Conservation (phyloP, 257 asterid genomes). For the Coffea canephora region DNA sequence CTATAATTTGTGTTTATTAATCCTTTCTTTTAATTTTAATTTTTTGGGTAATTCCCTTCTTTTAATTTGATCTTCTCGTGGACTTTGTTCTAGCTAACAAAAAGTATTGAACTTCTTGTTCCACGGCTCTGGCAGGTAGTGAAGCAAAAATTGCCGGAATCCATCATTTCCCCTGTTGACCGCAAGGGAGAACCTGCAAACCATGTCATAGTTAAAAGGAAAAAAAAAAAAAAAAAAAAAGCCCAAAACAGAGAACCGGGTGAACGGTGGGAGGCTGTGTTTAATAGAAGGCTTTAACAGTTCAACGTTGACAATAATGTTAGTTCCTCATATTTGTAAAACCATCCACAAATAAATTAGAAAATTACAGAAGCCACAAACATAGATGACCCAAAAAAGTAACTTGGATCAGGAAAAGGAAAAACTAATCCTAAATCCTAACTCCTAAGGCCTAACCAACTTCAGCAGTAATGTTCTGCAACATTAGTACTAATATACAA, state of each 20-base stretch:
- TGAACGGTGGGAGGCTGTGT: no score
- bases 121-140: background rate
- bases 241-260: background rate
- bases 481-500: no score
- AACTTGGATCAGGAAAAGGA: background rate
- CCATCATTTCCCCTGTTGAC: no score
- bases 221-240: conserved; percentile 1
- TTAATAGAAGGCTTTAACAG: background rate
- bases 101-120: no score
- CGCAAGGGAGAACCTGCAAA: no score
- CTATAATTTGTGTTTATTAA: background rate
- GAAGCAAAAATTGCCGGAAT: background rate
- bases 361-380: background rate
- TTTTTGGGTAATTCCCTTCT: no score
- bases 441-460: background rate
- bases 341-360: background rate
- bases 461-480: background rate
- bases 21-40: no score
- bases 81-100: background rate
- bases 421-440: background rate
- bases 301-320: background rate
- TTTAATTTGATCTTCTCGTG: background rate
- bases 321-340: background rate
- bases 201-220: no score
- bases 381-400: background rate